These are phyloP conservation scores for Phytopythium delawarense DNA, from an alignment of 352 stramenopile species.

Conservation along the genomic window DNA sequence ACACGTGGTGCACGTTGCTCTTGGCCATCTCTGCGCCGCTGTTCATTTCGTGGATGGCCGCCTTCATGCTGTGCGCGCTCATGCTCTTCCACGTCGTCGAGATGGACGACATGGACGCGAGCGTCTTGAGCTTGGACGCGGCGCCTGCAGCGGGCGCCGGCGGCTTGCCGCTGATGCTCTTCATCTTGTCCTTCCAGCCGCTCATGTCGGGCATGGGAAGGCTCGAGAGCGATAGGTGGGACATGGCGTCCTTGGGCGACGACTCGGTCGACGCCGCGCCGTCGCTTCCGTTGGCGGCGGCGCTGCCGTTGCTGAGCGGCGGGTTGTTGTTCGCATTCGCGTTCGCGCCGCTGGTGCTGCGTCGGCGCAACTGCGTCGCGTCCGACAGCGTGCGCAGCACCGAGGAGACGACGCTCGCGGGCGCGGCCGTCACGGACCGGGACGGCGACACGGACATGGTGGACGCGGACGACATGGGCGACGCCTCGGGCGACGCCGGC, in stretches of 20 bases:
- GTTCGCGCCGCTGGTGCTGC: constrained; percentile 2
- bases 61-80: constrained; percentile 12
- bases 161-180: constrained; percentile 12
- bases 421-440: constrained; percentile 2
- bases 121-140: constrained; percentile 18
- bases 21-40: constrained; percentile 30
- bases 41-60: constrained; percentile 6
- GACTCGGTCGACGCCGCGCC: not conserved
- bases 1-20: constrained; percentile 55
- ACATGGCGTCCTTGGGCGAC: constrained; percentile 14
- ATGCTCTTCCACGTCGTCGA: constrained; percentile 49
- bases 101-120: constrained; percentile 39
- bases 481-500: constrained; percentile 12
- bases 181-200: constrained; percentile 45
- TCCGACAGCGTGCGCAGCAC: constrained; percentile 8
- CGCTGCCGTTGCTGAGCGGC: not conserved
- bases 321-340: too few species aligned
- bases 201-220: constrained; percentile 35
- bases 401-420: constrained; percentile 2
- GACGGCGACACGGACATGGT: constrained; percentile 19
- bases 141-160: not conserved
- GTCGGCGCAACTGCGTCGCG: constrained; percentile 1
- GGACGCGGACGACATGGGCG: constrained; percentile 19
- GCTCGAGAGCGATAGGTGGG: constrained; percentile 12
- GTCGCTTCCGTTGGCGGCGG: not conserved